Conservation (phyloP, 164 flowering plant genomes). For the Piper longum region DNA sequence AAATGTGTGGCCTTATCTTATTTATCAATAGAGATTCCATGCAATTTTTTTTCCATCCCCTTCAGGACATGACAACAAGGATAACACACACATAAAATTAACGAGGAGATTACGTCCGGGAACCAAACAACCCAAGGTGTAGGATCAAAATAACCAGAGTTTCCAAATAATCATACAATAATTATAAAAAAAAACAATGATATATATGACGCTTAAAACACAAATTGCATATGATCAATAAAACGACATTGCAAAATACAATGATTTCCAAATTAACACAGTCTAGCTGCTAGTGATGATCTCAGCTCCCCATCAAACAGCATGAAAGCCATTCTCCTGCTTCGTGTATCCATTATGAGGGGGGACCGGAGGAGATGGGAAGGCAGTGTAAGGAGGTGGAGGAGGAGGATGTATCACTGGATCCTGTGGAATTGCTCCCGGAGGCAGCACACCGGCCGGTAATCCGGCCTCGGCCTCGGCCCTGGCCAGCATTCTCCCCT, state of each 20-base stretch:
- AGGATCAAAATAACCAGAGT: no score
- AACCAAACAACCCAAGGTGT: no score
- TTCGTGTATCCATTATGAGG: conserved; percentile 5
- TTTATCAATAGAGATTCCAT: no score
- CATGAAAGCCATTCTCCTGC: conserved; percentile 2
- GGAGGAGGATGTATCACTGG: background rate
- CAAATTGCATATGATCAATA: no score
- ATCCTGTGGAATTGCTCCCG: background rate
- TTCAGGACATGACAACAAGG: no score
- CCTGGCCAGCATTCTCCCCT: background rate
- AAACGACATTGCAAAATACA: no score
- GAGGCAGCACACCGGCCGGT: background rate
- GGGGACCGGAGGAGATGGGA: conserved; percentile 1
- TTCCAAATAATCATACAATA: no score
- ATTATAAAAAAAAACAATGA: background rate
- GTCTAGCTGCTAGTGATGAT: background rate
- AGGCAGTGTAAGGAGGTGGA: conserved; percentile 1
- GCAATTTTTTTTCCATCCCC: no score
- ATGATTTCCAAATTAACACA: background rate
- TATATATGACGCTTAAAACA: no score
- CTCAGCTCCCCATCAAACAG: background rate
- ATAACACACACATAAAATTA: no score
- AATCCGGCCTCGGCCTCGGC: background rate
- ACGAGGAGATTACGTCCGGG: no score
- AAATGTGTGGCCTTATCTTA: no score